These are phyloP conservation scores for Trichoderma sp. DNA, from an alignment of 2,329 filamentous ascomycete genomes.

Conservation along the genomic window DNA sequence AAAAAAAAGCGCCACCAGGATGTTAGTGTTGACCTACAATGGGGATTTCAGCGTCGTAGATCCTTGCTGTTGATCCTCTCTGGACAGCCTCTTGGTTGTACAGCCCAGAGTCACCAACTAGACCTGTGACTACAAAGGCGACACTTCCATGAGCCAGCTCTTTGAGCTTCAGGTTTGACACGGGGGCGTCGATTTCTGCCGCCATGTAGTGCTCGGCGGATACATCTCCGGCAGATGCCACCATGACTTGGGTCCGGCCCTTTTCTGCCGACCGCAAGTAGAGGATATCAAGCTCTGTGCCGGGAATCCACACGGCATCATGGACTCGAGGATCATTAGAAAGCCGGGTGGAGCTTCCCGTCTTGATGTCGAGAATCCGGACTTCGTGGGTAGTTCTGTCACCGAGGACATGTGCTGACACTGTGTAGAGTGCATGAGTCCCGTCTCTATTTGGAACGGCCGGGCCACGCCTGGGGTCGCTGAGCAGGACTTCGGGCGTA, in stretches of 20 bases:
- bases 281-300: slow-evolving; percentile 20
- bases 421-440: slow-evolving; percentile 41
- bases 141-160: slow-evolving; percentile 35
- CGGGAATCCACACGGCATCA: slow-evolving; percentile 39
- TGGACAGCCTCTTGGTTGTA: slow-evolving; percentile 33
- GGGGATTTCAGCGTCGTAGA: slow-evolving; percentile 37
- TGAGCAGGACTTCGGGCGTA: slow-evolving; percentile 35
- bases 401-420: slow-evolving; percentile 38
- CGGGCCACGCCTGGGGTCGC: slow-evolving; percentile 31
- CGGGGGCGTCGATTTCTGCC: slow-evolving; percentile 34
- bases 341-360: slow-evolving; percentile 29
- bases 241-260: slow-evolving; percentile 35
- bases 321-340: slow-evolving; percentile 31
- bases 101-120: slow-evolving; percentile 34
- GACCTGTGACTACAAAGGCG: slow-evolving; percentile 37
- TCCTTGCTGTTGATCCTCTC: slow-evolving; percentile 31
- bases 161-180: slow-evolving; percentile 36
- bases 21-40: slow-evolving; percentile 21
- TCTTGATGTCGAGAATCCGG: slow-evolving; percentile 35
- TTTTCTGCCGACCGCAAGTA: slow-evolving; percentile 25
- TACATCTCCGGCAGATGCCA: slow-evolving; percentile 27
- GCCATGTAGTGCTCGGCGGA: slow-evolving; percentile 28
- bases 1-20: background rate
- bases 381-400: slow-evolving; percentile 34
- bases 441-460: slow-evolving; percentile 42